These are phyloP conservation scores for Paracorniculantispora psalliotae DNA, from an alignment of 2,329 filamentous ascomycete genomes.

Conservation along the genomic window DNA sequence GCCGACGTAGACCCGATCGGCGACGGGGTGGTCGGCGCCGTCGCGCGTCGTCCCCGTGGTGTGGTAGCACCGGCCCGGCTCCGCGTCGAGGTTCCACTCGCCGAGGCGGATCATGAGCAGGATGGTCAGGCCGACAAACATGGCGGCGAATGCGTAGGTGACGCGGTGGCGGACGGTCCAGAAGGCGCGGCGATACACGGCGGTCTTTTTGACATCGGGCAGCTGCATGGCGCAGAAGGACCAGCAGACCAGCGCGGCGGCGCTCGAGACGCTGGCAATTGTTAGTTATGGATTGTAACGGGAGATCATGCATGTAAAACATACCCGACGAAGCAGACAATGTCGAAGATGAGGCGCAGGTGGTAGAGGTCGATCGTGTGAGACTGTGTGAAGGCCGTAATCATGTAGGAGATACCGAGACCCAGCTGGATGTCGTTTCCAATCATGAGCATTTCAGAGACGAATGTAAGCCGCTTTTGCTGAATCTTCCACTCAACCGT, in stretches of 20 bases:
- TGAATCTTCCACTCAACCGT: conserved; percentile 24
- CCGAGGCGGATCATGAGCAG: conserved; percentile 24
- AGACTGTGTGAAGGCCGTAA: conserved; percentile 23
- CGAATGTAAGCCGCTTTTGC: conserved; percentile 26
- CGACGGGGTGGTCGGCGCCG: conserved; percentile 20
- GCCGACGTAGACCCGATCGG: conserved; percentile 23
- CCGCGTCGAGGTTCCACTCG: conserved; percentile 20
- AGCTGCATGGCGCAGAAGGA: conserved; percentile 22
- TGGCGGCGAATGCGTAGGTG: conserved; percentile 23
- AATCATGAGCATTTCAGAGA: conserved; percentile 29
- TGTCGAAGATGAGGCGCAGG: conserved; percentile 29
- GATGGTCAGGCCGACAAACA: conserved; percentile 26
- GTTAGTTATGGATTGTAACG: not conserved
- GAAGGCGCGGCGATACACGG: conserved; percentile 8
- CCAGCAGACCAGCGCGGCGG: conserved; percentile 29
- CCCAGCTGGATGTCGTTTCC: conserved; percentile 30
- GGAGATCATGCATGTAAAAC: not conserved
- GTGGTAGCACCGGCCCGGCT: conserved; percentile 25
- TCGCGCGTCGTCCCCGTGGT: conserved; percentile 16
- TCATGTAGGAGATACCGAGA: conserved; percentile 27
- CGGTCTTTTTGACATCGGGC: not conserved
- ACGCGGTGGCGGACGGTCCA: conserved; percentile 22
- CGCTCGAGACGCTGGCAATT: conserved; percentile 22
- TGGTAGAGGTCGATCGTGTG: conserved; percentile 27
- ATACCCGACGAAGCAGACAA: conserved; percentile 28